Conservation (phyloP, 2,329 filamentous ascomycete genomes). For the Colletotrichum simmondsii region DNA sequence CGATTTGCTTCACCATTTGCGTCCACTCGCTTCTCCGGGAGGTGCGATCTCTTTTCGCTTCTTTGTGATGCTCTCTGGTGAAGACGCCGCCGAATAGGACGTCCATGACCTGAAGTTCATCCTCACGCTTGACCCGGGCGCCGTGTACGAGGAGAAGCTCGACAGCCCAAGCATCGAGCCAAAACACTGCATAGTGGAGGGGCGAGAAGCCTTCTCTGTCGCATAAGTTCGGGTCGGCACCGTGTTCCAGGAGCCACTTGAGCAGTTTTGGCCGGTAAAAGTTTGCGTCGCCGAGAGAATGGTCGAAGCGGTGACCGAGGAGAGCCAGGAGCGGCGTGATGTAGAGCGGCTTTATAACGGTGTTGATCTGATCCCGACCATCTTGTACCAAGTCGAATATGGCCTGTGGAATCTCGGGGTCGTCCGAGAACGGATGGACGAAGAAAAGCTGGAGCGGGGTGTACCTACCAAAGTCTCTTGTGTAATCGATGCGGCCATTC, state of each 20-base stretch:
- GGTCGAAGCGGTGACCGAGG: conserved; percentile 16
- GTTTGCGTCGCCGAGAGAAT: not conserved
- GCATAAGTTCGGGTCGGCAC: conserved; percentile 13
- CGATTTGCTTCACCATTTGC: not conserved
- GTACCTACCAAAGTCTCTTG: not conserved
- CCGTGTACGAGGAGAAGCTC: conserved; percentile 8
- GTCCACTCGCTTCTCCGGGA: not conserved
- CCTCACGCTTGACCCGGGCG: not conserved
- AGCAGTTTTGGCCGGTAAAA: conserved; percentile 22
- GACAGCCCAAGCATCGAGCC: conserved; percentile 13
- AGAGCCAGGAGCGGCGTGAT: conserved; percentile 10
- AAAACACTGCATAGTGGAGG: conserved; percentile 24
- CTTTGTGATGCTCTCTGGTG: not conserved
- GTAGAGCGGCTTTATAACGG: not conserved
- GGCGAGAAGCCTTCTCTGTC: conserved; percentile 19
- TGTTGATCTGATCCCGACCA: not conserved
- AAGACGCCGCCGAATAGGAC: not conserved
- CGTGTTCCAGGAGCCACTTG: conserved; percentile 14
- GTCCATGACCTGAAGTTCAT: not conserved
- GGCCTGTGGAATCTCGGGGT: conserved; percentile 5
- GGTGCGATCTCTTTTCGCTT: too few relatives aligned
- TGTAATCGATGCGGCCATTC: too few relatives aligned
- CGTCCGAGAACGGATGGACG: conserved; percentile 15
- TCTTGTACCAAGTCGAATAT: not conserved
- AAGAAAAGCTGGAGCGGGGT: conserved; percentile 24